phyloP scores from a whole-genome alignment of 225 moss, liverwort and hornwort species.

The Anthoceros angustus region DNA sequence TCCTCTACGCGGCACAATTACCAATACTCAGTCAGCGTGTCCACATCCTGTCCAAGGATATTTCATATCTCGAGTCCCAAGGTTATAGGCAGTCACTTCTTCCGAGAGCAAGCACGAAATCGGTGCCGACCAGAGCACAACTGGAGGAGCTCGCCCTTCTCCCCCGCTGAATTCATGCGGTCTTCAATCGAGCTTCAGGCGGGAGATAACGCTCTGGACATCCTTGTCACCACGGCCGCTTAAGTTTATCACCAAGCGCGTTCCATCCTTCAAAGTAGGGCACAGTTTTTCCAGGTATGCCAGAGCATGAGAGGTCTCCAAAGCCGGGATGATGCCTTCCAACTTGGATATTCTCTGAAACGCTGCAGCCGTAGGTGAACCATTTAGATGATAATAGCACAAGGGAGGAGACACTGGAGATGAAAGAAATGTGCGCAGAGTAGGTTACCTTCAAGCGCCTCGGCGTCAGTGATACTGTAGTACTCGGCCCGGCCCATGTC shows the following conservation, averaged over 20 bases:
- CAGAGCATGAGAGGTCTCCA: slow-evolving; percentile 89
- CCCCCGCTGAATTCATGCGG: too few relatives aligned
- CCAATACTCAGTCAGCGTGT: too few relatives aligned
- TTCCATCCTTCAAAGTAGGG: slow-evolving; percentile 58
- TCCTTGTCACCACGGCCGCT: slow-evolving; percentile 98
- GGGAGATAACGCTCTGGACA: slow-evolving; percentile 56
- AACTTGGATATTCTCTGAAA: slow-evolving; percentile 64
- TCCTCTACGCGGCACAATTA: too few relatives aligned
- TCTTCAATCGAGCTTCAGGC: too few relatives aligned
- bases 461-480: slow-evolving; percentile 78
- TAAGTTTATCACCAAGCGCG: slow-evolving; percentile 61
- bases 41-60: too few relatives aligned
- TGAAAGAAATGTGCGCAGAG: not conserved
- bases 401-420: not conserved
- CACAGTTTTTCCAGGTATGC: slow-evolving; percentile 76
- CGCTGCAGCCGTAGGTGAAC: slow-evolving; percentile 24
- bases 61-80: too few relatives aligned
- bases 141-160: too few relatives aligned
- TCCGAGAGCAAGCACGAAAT: too few relatives aligned
- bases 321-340: slow-evolving; percentile 91
- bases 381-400: not conserved
- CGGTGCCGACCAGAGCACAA: too few relatives aligned
- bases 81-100: too few relatives aligned
- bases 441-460: slow-evolving; percentile 70
- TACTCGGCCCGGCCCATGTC: slow-evolving; percentile 76